Evolutionary conservation across 768 basidiomycete genomes (phyloP), one percentile per base, ranked within the genome.

Genomic region (Clitopilus hobsonii): DNA sequence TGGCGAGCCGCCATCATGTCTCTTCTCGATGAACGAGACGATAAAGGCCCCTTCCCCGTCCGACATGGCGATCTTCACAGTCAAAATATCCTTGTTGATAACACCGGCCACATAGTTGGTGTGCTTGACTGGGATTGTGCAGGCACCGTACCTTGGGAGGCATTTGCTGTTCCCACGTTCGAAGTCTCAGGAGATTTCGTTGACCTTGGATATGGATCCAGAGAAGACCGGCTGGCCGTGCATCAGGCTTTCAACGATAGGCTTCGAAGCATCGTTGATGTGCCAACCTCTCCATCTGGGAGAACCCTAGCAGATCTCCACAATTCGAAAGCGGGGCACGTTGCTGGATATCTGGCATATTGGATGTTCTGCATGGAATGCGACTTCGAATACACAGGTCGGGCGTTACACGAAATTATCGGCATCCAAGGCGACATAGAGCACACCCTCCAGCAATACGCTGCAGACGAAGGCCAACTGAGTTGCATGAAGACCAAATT

Each of bases 81-180:
- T 60, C 72, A 75, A 50, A 75, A 75, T 54, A 69, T 75, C 22
- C 65, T 75, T 23, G 74, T 75, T 2, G 74, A 75, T 56, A 58
- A 64, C 27, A 69, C 67, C 1, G 74, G 74, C 7, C 72, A 75
- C 58, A 74, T 75, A 49, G 66, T 73, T 8, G 74, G 74, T 3
- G 72, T 75, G 2, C 62, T 75, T 25, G 74, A 75, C 53, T 75
- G 74, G 74, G 74, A 75, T 50, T 74, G 74, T 60, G 72, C 74
- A 0, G 72, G 71, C 14, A 74, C 74, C 1, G 74, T 75, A 11
- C 74, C 74, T 10, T 75, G 74, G 74, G 74, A 75, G 55, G 72
- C 71, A 11, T 73, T 73, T 48, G 74, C 73, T 10, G 73, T 73
- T 7, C 71, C 73, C 10, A 74, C 72, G 1, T 75, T 72, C 49